These are phyloP conservation scores for Fomitopsis betulina DNA, from an alignment of 1,284 basidiomycete genomes.

Conservation along the genomic window DNA sequence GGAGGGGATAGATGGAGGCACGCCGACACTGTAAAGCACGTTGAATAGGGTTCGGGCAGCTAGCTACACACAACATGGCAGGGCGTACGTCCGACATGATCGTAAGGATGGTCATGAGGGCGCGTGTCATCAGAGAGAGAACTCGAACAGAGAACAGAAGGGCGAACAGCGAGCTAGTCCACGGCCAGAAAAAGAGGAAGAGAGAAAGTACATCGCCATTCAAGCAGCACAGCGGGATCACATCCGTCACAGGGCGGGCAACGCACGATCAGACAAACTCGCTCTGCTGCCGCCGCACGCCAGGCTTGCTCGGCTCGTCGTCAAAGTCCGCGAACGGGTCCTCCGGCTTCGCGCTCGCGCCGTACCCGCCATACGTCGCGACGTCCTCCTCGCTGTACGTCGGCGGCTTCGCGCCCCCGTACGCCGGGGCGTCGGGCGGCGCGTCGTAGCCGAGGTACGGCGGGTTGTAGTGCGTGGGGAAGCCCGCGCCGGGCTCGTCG, in stretches of 20 bases:
- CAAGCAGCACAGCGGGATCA: not conserved
- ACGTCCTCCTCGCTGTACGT: conserved; percentile 25
- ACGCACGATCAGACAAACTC: not conserved
- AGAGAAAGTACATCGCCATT: not conserved
- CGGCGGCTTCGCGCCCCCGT: conserved; percentile 36
- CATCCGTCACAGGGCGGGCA: not conserved
- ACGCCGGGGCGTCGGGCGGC: conserved; percentile 8
- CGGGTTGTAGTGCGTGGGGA: conserved; percentile 36
- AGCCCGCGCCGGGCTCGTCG: conserved; percentile 7
- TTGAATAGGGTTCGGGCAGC: not conserved
- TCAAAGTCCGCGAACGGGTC: conserved; percentile 48
- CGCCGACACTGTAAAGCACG: not conserved
- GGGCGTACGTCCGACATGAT: not conserved
- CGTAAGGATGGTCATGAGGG: not conserved
- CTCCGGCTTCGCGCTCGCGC: conserved; percentile 26
- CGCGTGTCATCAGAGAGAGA: not conserved
- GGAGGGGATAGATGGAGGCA: not conserved
- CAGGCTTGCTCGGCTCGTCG: conserved; percentile 5
- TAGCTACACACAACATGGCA: not conserved
- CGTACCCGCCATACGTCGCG: conserved; percentile 18
- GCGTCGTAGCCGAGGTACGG: conserved; percentile 31
- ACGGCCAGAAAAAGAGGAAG: not conserved
- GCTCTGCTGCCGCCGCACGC: not conserved
- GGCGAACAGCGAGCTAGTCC: not conserved
- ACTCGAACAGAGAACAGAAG: not conserved